These are phyloP conservation scores for Graphilbum sp. DNA, from an alignment of 2,329 filamentous ascomycete genomes.

Conservation along the genomic window DNA sequence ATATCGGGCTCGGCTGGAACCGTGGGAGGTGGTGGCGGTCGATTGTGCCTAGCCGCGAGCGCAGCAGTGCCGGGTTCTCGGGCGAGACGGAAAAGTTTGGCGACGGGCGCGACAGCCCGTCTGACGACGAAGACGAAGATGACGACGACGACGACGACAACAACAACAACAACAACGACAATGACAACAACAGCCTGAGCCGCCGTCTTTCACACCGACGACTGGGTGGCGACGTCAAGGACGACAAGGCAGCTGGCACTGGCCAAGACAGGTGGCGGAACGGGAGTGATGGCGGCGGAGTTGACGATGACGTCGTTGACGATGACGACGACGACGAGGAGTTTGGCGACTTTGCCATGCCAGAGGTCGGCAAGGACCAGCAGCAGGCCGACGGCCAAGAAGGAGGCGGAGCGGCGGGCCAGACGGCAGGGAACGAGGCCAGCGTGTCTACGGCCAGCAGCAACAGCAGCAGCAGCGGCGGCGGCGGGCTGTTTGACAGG, in stretches of 20 bases:
- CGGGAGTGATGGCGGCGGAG: conserved; percentile 22
- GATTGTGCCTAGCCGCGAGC: conserved; percentile 12
- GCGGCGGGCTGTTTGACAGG: conserved; percentile 9
- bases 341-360: conserved; percentile 53
- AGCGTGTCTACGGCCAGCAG: too few relatives aligned
- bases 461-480: conserved; percentile 1
- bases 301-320: conserved; percentile 25
- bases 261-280: too few relatives aligned
- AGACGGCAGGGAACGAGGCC: conserved; percentile 3
- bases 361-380: conserved; percentile 24
- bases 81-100: conserved; percentile 12
- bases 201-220: too few relatives aligned
- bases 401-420: conserved; percentile 7
- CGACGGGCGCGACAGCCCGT: conserved; percentile 19
- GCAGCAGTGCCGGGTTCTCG: conserved; percentile 1
- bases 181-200: too few relatives aligned
- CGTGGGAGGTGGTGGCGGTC: conserved; percentile 20
- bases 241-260: conserved; percentile 19
- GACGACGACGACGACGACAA: too few relatives aligned
- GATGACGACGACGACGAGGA: conserved; percentile 45
- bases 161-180: too few relatives aligned
- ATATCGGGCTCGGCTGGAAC: conserved; percentile 14
- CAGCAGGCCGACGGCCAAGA: neutral
- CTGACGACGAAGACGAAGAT: conserved; percentile 24
- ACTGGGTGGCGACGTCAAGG: conserved; percentile 11